Evolutionary conservation across 2,329 filamentous ascomycete genomes (phyloP), one percentile per base, ranked within the genome.

Genomic region (Aspergillus fumigatiaffinis): DNA sequence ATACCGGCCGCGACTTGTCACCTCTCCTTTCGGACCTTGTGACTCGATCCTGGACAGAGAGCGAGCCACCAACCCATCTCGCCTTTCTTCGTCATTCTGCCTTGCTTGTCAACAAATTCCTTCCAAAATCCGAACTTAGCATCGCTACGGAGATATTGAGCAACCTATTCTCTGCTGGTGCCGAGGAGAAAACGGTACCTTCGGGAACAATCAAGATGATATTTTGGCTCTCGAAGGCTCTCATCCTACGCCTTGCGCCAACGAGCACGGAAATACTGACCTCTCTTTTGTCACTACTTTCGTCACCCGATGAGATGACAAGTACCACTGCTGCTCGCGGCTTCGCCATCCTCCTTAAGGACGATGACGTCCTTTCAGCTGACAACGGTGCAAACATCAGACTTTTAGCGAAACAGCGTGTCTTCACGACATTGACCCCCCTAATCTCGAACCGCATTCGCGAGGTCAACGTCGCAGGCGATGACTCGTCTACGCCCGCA

Each of bases 361-460:
- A 84, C 2, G 84, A 87, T 62, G 83, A 87, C 60, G 74, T 88
- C 23, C 73, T 89, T 38, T 84, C 79, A 12, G 80, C 83, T 58
- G 73, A 79, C 41, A 88, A 88, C 63, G 81, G 84, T 60, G 87
- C 85, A 59, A 79, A 80, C 20, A 81, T 88, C 41, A 82, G 85
- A 3, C 77, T 85, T 3, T 76, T 89, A 2, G 81, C 84, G 62
- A 87, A 85, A 66, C 86, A 89, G 65, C 84, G 83, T 59, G 79
- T 83, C 44, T 88, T 89, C 72, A 80, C 79, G 29, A 81, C 84
- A 17, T 76, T 85, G 4, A 76, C 84, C 2, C 85, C 86, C 0
- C 71, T 79, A 29, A 82, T 88, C 51, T 80, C 82, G 4, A 71
- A 77, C 26, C 74, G 77, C 3, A 84, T 86, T 66, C 79, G 78